phyloP scores from a whole-genome alignment of 768 basidiomycete genomes.

The Russula dissimulans region DNA sequence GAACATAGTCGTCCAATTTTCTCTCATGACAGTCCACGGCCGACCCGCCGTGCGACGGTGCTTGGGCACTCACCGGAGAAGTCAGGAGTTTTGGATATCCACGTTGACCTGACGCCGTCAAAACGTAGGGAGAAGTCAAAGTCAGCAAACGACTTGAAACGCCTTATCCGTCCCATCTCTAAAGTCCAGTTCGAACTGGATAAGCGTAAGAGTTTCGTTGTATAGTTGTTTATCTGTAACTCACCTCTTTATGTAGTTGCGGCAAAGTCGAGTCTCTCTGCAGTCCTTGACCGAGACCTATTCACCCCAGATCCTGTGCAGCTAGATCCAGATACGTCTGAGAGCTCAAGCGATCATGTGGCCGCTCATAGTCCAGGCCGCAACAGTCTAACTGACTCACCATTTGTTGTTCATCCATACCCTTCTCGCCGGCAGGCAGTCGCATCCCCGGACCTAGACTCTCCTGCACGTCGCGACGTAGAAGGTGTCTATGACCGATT shows the following conservation, averaged over 20 bases:
- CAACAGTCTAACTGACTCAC: slow-evolving; percentile 55
- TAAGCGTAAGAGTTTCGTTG: slow-evolving; percentile 37
- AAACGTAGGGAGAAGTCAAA: slow-evolving; percentile 58
- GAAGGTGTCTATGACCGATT: slow-evolving; percentile 78
- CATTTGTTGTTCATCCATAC: slow-evolving; percentile 56
- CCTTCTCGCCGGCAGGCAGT: slow-evolving; percentile 36
- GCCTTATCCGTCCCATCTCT: slow-evolving; percentile 59
- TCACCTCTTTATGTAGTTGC: slow-evolving; percentile 14
- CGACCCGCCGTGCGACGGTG: slow-evolving; percentile 51
- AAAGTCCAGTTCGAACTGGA: slow-evolving; percentile 57
- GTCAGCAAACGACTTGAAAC: slow-evolving; percentile 54
- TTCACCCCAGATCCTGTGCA: slow-evolving; percentile 49
- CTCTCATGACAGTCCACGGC: slow-evolving; percentile 28
- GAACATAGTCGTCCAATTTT: slow-evolving; percentile 17
- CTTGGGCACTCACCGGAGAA: slow-evolving; percentile 52
- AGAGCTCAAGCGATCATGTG: slow-evolving; percentile 21
- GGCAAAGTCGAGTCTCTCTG: slow-evolving; percentile 16
- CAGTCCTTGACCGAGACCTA: slow-evolving; percentile 48
- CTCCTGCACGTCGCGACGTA: slow-evolving; percentile 49
- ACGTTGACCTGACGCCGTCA: slow-evolving; percentile 44
- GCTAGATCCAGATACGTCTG: slow-evolving; percentile 32
- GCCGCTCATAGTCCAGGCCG: slow-evolving; percentile 21
- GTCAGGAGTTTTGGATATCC: slow-evolving; percentile 22
- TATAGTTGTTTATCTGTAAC: neutral
- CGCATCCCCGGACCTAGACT: slow-evolving; percentile 34